These are phyloP conservation scores for Ulmus americana DNA, from an alignment of 331 rosid species.

Conservation along the genomic window DNA sequence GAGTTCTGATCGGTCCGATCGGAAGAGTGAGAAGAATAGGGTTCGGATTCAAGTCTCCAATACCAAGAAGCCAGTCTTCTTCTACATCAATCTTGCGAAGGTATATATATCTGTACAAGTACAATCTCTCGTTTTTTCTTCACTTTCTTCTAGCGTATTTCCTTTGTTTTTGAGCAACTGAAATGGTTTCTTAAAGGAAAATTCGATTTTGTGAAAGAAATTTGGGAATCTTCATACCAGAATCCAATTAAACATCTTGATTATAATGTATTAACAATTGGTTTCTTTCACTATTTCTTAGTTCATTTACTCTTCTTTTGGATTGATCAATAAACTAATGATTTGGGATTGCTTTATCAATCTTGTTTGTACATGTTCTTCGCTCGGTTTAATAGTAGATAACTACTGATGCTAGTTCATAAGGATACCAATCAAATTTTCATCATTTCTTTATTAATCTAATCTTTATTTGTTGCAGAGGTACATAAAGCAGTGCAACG, in stretches of 20 bases:
- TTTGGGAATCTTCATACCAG: too few species aligned
- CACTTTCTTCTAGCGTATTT: not conserved
- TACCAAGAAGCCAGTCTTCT: conserved; percentile 49
- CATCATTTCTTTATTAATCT: not conserved
- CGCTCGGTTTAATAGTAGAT: too few species aligned
- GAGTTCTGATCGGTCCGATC: not conserved
- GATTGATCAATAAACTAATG: too few species aligned
- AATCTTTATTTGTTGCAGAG: conserved; percentile 39
- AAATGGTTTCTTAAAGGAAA: not conserved
- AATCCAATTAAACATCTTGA: too few species aligned
- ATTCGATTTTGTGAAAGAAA: too few species aligned
- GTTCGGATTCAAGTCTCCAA: conserved; percentile 50
- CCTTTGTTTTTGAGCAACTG: not conserved
- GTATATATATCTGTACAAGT: conserved; percentile 11
- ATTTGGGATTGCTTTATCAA: not conserved
- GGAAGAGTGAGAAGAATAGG: conserved; percentile 10
- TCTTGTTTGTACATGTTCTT: not conserved
- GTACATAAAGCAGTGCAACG: conserved; percentile 36
- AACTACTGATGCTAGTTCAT: too few species aligned
- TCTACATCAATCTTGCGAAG: conserved; percentile 61
- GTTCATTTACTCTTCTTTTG: too few species aligned
- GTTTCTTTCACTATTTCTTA: too few species aligned
- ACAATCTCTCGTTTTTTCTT: not conserved
- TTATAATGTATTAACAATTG: too few species aligned
- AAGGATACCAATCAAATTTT: too few species aligned